These are phyloP conservation scores for Starmerella tilneyi DNA, from an alignment of 805 yeast genomes.

Conservation along the genomic window DNA sequence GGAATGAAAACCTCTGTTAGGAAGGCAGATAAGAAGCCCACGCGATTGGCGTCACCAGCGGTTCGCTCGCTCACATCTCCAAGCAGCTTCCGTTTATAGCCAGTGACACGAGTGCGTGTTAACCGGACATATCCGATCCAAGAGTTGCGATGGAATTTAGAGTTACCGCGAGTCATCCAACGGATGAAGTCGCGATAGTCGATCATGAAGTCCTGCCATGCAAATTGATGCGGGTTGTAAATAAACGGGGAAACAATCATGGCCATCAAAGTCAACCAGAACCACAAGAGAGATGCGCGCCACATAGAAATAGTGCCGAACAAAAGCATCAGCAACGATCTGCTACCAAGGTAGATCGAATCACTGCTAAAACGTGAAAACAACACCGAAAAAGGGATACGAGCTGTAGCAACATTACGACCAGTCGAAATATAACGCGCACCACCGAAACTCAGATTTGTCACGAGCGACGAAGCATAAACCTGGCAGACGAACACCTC, in stretches of 20 bases:
- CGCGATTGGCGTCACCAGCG: conserved; percentile 58
- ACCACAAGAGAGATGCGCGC: conserved; percentile 93
- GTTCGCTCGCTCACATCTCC: conserved; percentile 59
- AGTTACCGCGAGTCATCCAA: conserved; percentile 78
- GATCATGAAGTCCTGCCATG: conserved; percentile 90
- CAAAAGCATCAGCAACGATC: conserved; percentile 55
- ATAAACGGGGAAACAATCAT: conserved; percentile 85
- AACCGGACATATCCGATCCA: conserved; percentile 71
- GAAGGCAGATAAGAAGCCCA: conserved; percentile 65
- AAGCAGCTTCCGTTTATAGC: conserved; percentile 66
- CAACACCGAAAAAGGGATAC: conserved; percentile 59
- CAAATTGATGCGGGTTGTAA: conserved; percentile 96
- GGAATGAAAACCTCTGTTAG: conserved; percentile 75
- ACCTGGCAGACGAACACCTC: conserved; percentile 94
- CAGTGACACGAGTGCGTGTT: conserved; percentile 81
- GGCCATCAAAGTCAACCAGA: conserved; percentile 88
- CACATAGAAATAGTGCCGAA: conserved; percentile 77
- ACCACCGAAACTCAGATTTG: conserved; percentile 79
- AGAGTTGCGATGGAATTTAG: conserved; percentile 53
- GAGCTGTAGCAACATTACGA: conserved; percentile 81
- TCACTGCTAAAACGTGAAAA: conserved; percentile 67
- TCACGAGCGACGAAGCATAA: conserved; percentile 65
- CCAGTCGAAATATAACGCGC: conserved; percentile 90
- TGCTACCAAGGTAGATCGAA: conserved; percentile 69
- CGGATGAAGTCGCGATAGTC: conserved; percentile 89